Evolutionary conservation across 169 alveolate species (phyloP), one percentile per base, ranked within the genome.

Genomic region (Plasmodium knowlesi): DNA sequence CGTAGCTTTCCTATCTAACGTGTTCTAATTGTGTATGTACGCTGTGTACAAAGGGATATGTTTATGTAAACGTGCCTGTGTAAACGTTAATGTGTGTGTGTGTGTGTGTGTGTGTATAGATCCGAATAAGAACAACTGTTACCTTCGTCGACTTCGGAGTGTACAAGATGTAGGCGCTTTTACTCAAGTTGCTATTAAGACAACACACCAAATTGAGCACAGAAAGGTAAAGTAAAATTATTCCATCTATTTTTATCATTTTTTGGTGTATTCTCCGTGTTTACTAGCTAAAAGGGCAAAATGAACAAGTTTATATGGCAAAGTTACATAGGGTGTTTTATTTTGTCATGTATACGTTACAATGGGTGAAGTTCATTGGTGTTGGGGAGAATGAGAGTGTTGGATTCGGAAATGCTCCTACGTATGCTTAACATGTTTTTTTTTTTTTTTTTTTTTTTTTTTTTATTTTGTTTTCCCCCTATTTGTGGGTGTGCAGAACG

Each of bases 91-190:
- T 83, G 73, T 34, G 10, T 16, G 25, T 57, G 25, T 82, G 28
- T 41, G 28, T n/a, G n/a, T 83, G 73, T 34, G 10, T 16, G 25
- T 57, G 25, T 82, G 28, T 41, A 14, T 28, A 37, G 43, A 34
- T 30, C 71, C 37, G 70, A 25, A 71, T 12, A 19, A 12, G 53
- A 16, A 37, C 37, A 53, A 78, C 22, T 89, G 50, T 79, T 89
- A 89, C 94, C 43, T 78, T 89, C 50, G 83, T 61, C 41, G 67
- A 79, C 34, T 79, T 70, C 30, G 94, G 94, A 3, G 94, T 54
- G 39, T 89, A 67, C 39, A 89, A 34, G 14, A 89, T 89, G 43
- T 89, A 89, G 43, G 94, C 94, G 50, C 53, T 79, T 89, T 89
- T 89, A 84, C 89, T 39, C 25, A 70, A 5, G 83, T 79, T 67